These are phyloP conservation scores for Blumeria hordei DNA, from an alignment of 2,329 filamentous ascomycete genomes.

Conservation along the genomic window DNA sequence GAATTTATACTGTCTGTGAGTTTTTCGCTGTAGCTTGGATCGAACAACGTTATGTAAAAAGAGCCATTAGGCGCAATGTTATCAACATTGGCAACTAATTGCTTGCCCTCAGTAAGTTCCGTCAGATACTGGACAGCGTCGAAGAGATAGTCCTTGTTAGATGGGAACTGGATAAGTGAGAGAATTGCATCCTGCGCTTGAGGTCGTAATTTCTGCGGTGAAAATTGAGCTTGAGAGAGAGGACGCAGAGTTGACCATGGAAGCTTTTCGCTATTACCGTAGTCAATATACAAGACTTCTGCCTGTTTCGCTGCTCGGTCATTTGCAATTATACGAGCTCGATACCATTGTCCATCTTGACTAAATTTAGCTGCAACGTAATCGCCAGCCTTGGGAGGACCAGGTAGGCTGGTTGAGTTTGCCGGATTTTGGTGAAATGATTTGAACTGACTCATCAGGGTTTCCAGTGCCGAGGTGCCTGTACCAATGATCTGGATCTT, in stretches of 20 bases:
- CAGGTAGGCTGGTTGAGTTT: conserved; percentile 49
- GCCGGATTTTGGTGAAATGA: conserved; percentile 69
- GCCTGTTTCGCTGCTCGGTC: conserved; percentile 73
- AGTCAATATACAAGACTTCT: conserved; percentile 88
- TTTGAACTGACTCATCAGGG: conserved; percentile 76
- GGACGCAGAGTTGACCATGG: conserved; percentile 66
- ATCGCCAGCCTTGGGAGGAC: conserved; percentile 72
- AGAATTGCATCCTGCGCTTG: conserved; percentile 75
- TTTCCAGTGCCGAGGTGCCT: conserved; percentile 63
- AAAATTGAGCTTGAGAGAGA: conserved; percentile 60
- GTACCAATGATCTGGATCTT: conserved; percentile 82
- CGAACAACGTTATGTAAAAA: conserved; percentile 70
- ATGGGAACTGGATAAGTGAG: conserved; percentile 74
- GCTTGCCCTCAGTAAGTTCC: conserved; percentile 47
- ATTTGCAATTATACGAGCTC: conserved; percentile 71
- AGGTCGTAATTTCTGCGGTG: conserved; percentile 53
- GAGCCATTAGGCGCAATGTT: conserved; percentile 60
- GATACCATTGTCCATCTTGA: conserved; percentile 82
- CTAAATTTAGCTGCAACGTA: conserved; percentile 80
- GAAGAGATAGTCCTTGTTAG: conserved; percentile 53
- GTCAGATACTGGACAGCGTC: conserved; percentile 58
- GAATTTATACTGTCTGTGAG: conserved; percentile 68
- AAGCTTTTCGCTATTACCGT: conserved; percentile 77
- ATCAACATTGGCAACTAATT: conserved; percentile 80
- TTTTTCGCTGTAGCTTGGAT: conserved; percentile 39